phyloP scores from a whole-genome alignment of 495 filamentous ascomycete genomes.

The Amphirosellinia nigrospora region DNA sequence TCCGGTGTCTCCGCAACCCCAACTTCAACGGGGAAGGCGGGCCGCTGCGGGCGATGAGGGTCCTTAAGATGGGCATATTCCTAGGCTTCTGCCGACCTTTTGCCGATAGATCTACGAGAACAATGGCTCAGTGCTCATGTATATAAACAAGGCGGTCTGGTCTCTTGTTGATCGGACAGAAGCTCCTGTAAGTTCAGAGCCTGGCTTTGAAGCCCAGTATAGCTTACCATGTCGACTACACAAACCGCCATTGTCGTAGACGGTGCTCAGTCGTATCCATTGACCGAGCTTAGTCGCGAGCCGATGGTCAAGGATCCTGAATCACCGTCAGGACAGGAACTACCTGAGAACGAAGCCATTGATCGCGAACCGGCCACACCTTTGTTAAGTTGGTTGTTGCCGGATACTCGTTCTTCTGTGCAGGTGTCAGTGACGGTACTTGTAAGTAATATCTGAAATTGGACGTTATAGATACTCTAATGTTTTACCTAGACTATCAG shows the following conservation, averaged over 20 bases:
- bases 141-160: conserved; percentile 2
- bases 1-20: conserved; percentile 13
- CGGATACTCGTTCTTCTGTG: conserved; percentile 59
- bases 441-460: conserved; percentile 16
- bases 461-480: background rate
- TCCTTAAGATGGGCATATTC: background rate
- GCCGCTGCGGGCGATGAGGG: background rate
- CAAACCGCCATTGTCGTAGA: conserved; percentile 29
- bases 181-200: background rate
- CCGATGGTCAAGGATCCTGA: conserved; percentile 26
- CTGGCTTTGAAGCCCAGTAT: background rate
- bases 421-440: conserved; percentile 61
- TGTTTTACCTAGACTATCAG: background rate
- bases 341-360: conserved; percentile 19
- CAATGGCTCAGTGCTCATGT: background rate
- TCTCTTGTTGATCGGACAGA: background rate
- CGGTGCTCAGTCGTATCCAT: conserved; percentile 28
- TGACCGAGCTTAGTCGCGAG: conserved; percentile 32
- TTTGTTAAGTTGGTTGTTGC: conserved; percentile 54
- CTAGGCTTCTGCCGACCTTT: conserved; percentile 15
- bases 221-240: conserved; percentile 31
- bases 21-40: conserved; percentile 12
- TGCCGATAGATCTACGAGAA: background rate
- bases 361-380: conserved; percentile 30
- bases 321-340: conserved; percentile 20